Conservation (phyloP, 345 rosid genomes). For the Durio zibethinus region DNA sequence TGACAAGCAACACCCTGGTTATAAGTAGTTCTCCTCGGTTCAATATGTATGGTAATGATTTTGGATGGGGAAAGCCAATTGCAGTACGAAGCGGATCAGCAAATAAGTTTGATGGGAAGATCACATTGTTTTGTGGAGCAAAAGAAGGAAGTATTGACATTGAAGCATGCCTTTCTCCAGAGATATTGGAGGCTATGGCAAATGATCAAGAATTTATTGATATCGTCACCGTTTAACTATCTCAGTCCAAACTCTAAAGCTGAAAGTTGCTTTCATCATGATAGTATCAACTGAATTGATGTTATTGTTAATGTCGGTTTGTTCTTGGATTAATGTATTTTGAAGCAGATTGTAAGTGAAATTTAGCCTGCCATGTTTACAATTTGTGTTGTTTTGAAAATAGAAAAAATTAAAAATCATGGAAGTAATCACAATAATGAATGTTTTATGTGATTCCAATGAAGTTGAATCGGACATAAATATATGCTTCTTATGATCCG, state of each 20-base stretch:
- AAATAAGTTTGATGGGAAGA: slow-evolving; percentile 19
- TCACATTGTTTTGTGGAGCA: slow-evolving; percentile 20
- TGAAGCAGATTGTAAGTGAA: background rate
- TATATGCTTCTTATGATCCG: no score
- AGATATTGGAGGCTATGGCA: slow-evolving; percentile 14
- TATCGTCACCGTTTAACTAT: background rate
- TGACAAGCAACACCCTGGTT: background rate
- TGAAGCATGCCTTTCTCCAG: slow-evolving; percentile 18
- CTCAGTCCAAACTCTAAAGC: background rate
- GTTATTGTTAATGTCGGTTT: background rate
- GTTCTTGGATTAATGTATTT: no score
- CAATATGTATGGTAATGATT: slow-evolving; percentile 31
- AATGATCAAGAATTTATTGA: slow-evolving; percentile 27
- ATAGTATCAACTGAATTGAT: background rate
- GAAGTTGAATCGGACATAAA: no score
- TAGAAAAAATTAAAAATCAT: no score
- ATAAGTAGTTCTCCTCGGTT: slow-evolving; percentile 38
- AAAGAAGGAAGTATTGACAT: slow-evolving; percentile 27
- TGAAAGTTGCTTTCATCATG: no score
- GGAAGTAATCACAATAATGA: no score
- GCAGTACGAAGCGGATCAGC: slow-evolving; percentile 24
- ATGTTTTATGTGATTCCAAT: no score
- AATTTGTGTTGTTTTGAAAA: background rate
- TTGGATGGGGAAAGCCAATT: slow-evolving; percentile 39
- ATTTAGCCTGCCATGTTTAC: background rate